Evolutionary conservation across 768 basidiomycete genomes (phyloP).

Genomic region (Cyclocybe aegerita): DNA sequence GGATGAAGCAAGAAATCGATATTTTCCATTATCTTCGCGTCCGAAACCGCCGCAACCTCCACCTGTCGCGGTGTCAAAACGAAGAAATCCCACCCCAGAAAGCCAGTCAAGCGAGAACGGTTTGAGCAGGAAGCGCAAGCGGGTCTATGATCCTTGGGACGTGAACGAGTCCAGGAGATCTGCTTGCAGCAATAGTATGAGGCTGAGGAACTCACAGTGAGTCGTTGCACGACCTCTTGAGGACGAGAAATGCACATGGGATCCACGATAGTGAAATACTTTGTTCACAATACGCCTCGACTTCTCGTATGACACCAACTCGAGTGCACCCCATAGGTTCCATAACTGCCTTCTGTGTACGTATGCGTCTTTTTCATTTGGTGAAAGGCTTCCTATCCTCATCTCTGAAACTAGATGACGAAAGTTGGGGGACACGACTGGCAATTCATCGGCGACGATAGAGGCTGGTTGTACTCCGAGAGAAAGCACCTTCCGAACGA

Average conservation of each 20-base stretch:
- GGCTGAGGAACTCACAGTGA: constrained; percentile 17
- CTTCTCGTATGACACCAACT: constrained; percentile 28
- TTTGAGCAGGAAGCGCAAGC: constrained; percentile 1
- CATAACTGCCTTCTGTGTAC: constrained; percentile 49
- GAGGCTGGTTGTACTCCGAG: constrained; percentile 47
- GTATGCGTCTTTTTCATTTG: constrained; percentile 7
- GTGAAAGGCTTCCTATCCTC: not conserved
- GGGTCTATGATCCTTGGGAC: constrained; percentile 13
- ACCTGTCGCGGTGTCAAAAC: constrained; percentile 8
- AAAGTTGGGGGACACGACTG: constrained; percentile 27
- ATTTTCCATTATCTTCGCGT: constrained; percentile 52
- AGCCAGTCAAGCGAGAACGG: not conserved
- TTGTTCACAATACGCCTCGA: constrained; percentile 37
- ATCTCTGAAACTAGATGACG: constrained; percentile 27
- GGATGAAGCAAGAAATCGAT: constrained; percentile 49
- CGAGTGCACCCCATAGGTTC: constrained; percentile 32
- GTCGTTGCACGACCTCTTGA: not conserved
- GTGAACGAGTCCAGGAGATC: constrained; percentile 7
- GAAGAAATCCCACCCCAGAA: not conserved
- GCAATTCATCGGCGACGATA: constrained; percentile 49
- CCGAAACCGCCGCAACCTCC: constrained; percentile 21
- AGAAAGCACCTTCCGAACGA: constrained; percentile 2
- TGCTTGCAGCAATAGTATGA: constrained; percentile 3
- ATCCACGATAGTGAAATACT: constrained; percentile 34
- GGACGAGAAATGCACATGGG: not conserved